Evolutionary conservation across 1,284 basidiomycete genomes (phyloP).

Genomic region (Crepidotus sp.): DNA sequence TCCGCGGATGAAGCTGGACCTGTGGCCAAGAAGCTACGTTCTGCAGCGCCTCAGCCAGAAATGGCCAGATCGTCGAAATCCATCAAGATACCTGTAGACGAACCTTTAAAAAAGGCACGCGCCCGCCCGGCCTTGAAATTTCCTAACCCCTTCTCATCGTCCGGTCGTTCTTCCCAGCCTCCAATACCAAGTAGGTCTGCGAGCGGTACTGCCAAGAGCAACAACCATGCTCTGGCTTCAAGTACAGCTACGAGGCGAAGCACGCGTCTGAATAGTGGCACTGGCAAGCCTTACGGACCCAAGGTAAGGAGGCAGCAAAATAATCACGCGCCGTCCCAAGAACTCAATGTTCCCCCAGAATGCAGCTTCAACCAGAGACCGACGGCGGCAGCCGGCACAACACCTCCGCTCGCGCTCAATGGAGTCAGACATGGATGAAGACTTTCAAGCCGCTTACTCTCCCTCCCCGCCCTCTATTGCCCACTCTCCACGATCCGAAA

Average conservation of each 20-base stretch:
- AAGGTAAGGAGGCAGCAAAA: constrained; percentile 28
- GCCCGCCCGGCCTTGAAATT: constrained; percentile 69
- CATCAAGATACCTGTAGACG: constrained; percentile 51
- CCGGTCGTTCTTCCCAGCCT: constrained; percentile 64
- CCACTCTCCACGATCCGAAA: constrained; percentile 52
- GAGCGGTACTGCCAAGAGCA: constrained; percentile 41
- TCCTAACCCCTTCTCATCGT: constrained; percentile 76
- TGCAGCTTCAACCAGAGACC: constrained; percentile 44
- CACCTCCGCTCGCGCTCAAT: constrained; percentile 45
- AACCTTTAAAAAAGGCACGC: constrained; percentile 76
- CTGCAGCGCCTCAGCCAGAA: constrained; percentile 49
- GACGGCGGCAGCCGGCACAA: constrained; percentile 42
- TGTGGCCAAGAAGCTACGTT: constrained; percentile 63
- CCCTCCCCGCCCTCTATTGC: constrained; percentile 52
- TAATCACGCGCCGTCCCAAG: not conserved
- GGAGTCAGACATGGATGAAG: constrained; percentile 66
- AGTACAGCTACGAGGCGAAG: constrained; percentile 52
- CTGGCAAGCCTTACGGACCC: constrained; percentile 24
- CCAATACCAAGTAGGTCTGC: constrained; percentile 46
- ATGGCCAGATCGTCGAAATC: constrained; percentile 39
- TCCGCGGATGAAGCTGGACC: constrained; percentile 75
- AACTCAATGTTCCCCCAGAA: constrained; percentile 24
- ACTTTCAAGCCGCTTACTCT: constrained; percentile 43
- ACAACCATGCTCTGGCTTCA: constrained; percentile 33
- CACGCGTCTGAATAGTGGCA: constrained; percentile 52